These are phyloP conservation scores for Pseudodiploospora longispora DNA, from an alignment of 2,329 filamentous ascomycete genomes.

Conservation along the genomic window DNA sequence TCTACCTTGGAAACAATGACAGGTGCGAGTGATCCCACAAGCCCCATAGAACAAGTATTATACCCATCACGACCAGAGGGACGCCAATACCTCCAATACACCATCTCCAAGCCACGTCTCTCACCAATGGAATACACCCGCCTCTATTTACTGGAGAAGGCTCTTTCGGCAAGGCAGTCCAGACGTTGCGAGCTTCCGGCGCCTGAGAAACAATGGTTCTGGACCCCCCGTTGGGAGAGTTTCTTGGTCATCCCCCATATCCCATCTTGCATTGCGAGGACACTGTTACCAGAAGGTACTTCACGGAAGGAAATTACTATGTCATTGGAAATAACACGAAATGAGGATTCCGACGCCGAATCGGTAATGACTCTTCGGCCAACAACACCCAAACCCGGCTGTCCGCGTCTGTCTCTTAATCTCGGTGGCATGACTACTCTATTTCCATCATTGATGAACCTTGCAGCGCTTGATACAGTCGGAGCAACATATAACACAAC, in stretches of 20 bases:
- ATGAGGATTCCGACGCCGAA: conserved; percentile 13
- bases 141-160: conserved; percentile 26
- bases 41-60: neutral
- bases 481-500: neutral
- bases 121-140: conserved; percentile 34
- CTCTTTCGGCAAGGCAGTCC: conserved; percentile 17
- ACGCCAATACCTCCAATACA: conserved; percentile 2
- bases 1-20: neutral
- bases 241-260: conserved; percentile 29
- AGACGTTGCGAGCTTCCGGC: conserved; percentile 20
- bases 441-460: conserved; percentile 17
- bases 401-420: conserved; percentile 25
- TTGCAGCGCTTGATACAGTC: conserved; percentile 6
- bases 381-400: conserved; percentile 7
- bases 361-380: conserved; percentile 13
- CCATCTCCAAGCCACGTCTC: conserved; percentile 21
- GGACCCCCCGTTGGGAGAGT: conserved; percentile 26
- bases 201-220: conserved; percentile 23
- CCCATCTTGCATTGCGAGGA: conserved; percentile 18
- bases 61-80: neutral
- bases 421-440: conserved; percentile 17
- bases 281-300: neutral
- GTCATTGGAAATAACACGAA: neutral
- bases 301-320: neutral
- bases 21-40: too few relatives aligned